Conservation (phyloP, 768 basidiomycete species). For the Peribolospora baueri region DNA sequence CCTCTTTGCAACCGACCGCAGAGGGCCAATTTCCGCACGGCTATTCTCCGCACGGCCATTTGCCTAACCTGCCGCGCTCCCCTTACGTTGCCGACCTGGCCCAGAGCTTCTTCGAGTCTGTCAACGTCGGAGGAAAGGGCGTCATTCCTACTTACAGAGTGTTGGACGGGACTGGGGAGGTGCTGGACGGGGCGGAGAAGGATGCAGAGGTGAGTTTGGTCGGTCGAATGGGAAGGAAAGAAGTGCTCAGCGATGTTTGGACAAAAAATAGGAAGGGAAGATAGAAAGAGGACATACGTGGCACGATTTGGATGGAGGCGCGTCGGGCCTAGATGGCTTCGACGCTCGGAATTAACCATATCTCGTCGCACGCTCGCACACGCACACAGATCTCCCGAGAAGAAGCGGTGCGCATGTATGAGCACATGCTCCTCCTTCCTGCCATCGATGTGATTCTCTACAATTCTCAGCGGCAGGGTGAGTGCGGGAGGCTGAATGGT, state of each 20-base stretch:
- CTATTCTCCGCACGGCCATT: too few species aligned
- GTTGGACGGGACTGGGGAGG: constrained; percentile 51
- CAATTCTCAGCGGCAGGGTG: constrained; percentile 80
- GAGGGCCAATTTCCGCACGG: too few species aligned
- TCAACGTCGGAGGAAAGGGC: too few species aligned
- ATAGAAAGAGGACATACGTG: neutral
- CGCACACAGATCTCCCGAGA: constrained; percentile 11
- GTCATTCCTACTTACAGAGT: constrained; percentile 63
- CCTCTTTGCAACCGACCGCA: too few species aligned
- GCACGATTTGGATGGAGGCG: neutral
- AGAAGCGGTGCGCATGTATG: constrained; percentile 30
- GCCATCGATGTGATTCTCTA: constrained; percentile 67
- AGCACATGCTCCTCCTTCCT: constrained; percentile 55
- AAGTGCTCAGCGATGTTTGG: neutral
- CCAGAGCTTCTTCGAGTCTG: too few species aligned
- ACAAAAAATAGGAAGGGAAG: neutral
- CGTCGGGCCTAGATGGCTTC: neutral
- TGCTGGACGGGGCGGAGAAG: constrained; percentile 43
- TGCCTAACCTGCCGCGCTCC: too few species aligned
- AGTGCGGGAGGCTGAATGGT: constrained; percentile 14
- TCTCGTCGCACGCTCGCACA: too few species aligned
- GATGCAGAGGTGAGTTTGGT: constrained; percentile 35
- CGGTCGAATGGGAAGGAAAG: too few species aligned
- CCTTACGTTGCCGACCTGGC: too few species aligned
- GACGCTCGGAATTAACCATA: neutral